Evolutionary conservation across 1,139 yeast genomes (phyloP).

Genomic region (Meyerozyma athensensis): DNA sequence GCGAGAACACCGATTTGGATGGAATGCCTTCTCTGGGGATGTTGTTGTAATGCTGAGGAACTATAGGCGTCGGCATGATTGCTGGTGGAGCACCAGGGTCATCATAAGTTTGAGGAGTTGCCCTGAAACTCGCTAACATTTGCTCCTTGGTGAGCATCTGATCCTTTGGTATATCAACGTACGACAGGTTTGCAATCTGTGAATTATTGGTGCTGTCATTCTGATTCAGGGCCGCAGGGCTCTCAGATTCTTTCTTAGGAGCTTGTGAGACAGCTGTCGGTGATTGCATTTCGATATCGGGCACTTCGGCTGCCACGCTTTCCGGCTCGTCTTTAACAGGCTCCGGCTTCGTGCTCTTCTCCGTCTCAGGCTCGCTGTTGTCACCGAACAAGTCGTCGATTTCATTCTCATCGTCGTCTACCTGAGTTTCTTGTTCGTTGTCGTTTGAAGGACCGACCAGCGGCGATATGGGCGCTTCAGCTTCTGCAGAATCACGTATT

Average conservation of each 20-base stretch:
- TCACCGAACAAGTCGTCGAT: constrained; percentile 44
- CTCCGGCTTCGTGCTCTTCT: too few species aligned
- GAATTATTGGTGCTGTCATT: background rate
- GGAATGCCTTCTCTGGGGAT: constrained; percentile 1
- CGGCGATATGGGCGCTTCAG: background rate
- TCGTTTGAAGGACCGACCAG: background rate
- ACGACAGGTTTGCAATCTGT: too few species aligned
- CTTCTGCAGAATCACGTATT: constrained; percentile 7
- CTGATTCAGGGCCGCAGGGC: background rate
- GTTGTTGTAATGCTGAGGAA: constrained; percentile 18
- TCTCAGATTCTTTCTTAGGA: constrained; percentile 4
- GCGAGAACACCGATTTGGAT: constrained; percentile 63
- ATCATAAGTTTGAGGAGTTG: constrained; percentile 50
- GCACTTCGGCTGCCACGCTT: too few species aligned
- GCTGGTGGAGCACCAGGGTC: constrained; percentile 87
- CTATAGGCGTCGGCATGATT: constrained; percentile 51
- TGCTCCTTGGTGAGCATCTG: constrained; percentile 38
- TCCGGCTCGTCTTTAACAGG: background rate
- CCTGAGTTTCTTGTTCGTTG: background rate
- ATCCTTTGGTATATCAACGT: constrained; percentile 53
- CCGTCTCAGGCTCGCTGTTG: constrained; percentile 24
- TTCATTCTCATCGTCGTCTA: constrained; percentile 27
- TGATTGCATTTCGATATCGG: constrained; percentile 4
- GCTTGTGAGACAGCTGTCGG: background rate
- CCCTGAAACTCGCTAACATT: constrained; percentile 26